These are phyloP conservation scores for Yamadazyma diospyri DNA, from an alignment of 1,139 yeast genomes.

Conservation along the genomic window DNA sequence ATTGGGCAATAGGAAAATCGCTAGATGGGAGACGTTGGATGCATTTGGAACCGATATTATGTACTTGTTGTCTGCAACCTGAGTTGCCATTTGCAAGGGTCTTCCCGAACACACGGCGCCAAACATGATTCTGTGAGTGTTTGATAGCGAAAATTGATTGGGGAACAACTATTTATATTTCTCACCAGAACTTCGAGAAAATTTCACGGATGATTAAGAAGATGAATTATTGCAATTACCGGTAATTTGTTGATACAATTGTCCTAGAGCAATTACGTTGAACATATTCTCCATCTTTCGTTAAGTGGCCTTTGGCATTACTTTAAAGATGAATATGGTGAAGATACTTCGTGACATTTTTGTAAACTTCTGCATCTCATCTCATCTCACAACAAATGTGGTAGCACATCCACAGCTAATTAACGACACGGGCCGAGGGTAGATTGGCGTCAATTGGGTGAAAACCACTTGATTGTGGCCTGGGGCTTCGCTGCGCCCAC, in stretches of 20 bases:
- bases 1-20: constrained; percentile 74
- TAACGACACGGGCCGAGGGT: constrained; percentile 23
- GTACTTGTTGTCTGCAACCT: constrained; percentile 61
- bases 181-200: background rate
- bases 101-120: constrained; percentile 59
- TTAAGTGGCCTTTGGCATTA: constrained; percentile 30
- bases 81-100: constrained; percentile 54
- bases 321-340: constrained; percentile 67
- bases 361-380: background rate
- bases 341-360: constrained; percentile 73
- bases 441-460: constrained; percentile 35
- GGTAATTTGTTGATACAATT: constrained; percentile 49
- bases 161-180: background rate
- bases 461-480: constrained; percentile 31
- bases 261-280: constrained; percentile 65
- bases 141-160: background rate
- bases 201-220: constrained; percentile 7
- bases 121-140: constrained; percentile 35
- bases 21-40: constrained; percentile 63
- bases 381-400: constrained; percentile 16
- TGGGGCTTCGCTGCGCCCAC: constrained; percentile 47
- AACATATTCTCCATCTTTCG: constrained; percentile 76
- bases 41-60: constrained; percentile 63
- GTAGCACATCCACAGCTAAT: constrained; percentile 47
- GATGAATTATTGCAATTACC: constrained; percentile 10